Evolutionary conservation across 164 flowering plant species (phyloP).

Genomic region (Warburgia ugandensis): DNA sequence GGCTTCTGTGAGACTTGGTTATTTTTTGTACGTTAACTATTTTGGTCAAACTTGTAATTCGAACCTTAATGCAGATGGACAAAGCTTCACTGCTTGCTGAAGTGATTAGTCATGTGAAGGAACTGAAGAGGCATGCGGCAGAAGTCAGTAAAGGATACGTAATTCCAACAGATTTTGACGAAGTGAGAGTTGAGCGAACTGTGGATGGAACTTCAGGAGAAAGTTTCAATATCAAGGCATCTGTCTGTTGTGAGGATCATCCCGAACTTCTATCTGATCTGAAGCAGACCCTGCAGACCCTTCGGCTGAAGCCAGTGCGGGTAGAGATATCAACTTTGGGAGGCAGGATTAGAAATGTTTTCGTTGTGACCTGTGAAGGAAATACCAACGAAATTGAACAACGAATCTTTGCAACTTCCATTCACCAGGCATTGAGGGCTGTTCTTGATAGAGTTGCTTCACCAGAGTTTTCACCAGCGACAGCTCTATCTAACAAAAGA

Average conservation of each 20-base stretch:
- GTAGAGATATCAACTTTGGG: conserved; percentile 69
- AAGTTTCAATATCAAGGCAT: conserved; percentile 33
- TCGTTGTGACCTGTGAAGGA: conserved; percentile 32
- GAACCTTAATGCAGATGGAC: conserved; percentile 53
- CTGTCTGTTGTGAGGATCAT: conserved; percentile 63
- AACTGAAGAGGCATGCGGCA: conserved; percentile 45
- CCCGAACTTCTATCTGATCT: conserved; percentile 58
- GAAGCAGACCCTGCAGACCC: conserved; percentile 39
- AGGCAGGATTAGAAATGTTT: conserved; percentile 43
- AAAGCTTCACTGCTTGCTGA: conserved; percentile 81
- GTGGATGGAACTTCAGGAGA: no score
- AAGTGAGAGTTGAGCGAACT: conserved; percentile 8
- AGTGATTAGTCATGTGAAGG: conserved; percentile 63
- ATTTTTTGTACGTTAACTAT: not conserved
- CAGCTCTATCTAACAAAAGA: conserved; percentile 44
- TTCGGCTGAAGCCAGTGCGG: conserved; percentile 37
- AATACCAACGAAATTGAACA: conserved; percentile 22
- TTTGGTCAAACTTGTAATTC: not conserved
- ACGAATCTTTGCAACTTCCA: conserved; percentile 26
- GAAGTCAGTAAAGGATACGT: conserved; percentile 50
- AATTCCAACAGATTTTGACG: conserved; percentile 58
- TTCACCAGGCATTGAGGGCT: conserved; percentile 47
- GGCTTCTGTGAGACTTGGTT: no score
- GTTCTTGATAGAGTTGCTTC: conserved; percentile 46
- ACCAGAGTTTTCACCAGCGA: conserved; percentile 42